Percentiles rank a stretch among this genome's conserved stretches.
phyloP scores from a whole-genome alignment of 352 stramenopile species.

The Thalassiosira ordinaria region DNA sequence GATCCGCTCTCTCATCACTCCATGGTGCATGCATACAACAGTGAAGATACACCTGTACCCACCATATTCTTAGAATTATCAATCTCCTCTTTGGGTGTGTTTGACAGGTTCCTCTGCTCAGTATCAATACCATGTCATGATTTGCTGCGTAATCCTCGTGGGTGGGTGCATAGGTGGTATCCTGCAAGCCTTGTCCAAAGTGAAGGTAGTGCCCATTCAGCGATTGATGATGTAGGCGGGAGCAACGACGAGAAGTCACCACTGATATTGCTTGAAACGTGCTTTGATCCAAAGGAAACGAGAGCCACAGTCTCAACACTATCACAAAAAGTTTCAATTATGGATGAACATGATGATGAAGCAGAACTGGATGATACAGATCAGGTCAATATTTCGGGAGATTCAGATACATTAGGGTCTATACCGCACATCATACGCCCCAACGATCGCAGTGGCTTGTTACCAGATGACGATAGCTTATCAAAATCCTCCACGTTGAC shows the following conservation, averaged over 20 bases:
- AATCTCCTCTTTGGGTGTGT: slow-evolving; percentile 55
- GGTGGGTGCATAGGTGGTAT: slow-evolving; percentile 69
- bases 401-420: slow-evolving; percentile 59
- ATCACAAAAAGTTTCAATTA: slow-evolving; percentile 8
- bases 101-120: slow-evolving; percentile 77
- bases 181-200: slow-evolving; percentile 33
- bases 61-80: slow-evolving; percentile 71
- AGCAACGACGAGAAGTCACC: slow-evolving; percentile 27
- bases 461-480: slow-evolving; percentile 50
- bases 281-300: slow-evolving; percentile 57
- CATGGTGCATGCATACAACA: slow-evolving; percentile 83
- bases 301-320: slow-evolving; percentile 19
- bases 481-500: slow-evolving; percentile 56
- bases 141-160: slow-evolving; percentile 62
- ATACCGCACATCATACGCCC: slow-evolving; percentile 50
- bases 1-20: slow-evolving; percentile 56
- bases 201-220: not conserved
- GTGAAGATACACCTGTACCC: slow-evolving; percentile 78
- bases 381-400: slow-evolving; percentile 45
- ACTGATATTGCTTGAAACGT: slow-evolving; percentile 60
- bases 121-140: slow-evolving; percentile 63
- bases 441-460: slow-evolving; percentile 14
- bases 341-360: not conserved
- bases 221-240: slow-evolving; percentile 8
- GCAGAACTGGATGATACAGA: slow-evolving; percentile 28